Base-by-base conservation (phyloP, 495 filamentous ascomycete genomes). In the Xylaria nigripes region DNA sequence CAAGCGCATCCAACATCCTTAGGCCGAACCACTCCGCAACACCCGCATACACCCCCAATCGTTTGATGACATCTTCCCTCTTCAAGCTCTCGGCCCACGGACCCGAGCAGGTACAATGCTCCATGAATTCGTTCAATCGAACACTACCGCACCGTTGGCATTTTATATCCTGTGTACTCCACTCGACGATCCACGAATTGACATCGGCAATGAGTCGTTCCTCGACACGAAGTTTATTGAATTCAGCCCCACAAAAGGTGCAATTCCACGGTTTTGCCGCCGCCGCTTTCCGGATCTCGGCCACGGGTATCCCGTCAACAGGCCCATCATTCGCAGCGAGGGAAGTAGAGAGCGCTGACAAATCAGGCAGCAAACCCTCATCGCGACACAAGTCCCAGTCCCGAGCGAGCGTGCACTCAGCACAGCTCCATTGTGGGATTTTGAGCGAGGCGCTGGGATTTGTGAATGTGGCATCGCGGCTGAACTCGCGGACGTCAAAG, bases 331-430 rank as follows among this genome's bases (percentile, higher is more conserved):
- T 32, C 36, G 12, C 29, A 15, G 29, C 24, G 23, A 19, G 50
- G 15, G 40, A 29, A 7, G 40, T 9, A 8, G 47, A 18, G 13
- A 54, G 52, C 5, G 18, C 66, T 51, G 65, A 49, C 6, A 73
- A 50, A 24, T 81, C 78, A 0, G 85, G 82, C 36, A 95, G 74
- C 4, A 95, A 66, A 50, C 89, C 84, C 61, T 89, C 87, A 60
- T 96, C 91, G n/a, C 93, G 86, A 66, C 93, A 98, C 15, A 98
- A 77, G 62, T 98, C 94, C 38, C 96, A 76, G 64, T 96, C 91
- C 18, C 90, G 84, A 15, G 86, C 79, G 70, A 91, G 77, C 54
- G 89, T 93, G 70, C 94, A 97, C 59, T 85, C 84, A 42, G 85
- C 81, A 69, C 94, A 97, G 51, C 87, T 84, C 42, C 95, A 72